phyloP scores from a whole-genome alignment of 2,329 filamentous ascomycete genomes.

The Arthrocladium fulminans region DNA sequence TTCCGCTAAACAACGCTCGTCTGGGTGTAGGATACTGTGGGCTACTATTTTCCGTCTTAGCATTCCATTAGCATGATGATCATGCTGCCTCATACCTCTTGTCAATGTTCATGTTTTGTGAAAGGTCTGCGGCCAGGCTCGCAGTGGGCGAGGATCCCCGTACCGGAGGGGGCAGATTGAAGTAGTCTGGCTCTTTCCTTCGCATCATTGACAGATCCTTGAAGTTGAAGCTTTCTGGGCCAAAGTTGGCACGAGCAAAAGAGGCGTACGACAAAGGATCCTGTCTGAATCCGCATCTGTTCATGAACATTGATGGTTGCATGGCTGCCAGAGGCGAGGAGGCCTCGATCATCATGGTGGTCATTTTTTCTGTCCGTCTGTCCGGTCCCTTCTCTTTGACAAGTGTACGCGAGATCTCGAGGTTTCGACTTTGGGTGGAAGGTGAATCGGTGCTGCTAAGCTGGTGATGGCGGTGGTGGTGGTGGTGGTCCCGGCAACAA shows the following conservation, averaged over 20 bases:
- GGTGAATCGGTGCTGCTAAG: not conserved
- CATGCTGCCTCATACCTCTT: slow-evolving; percentile 59
- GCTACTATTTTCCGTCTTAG: slow-evolving; percentile 41
- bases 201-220: slow-evolving; percentile 66
- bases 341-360: slow-evolving; percentile 61
- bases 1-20: slow-evolving; percentile 71
- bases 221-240: slow-evolving; percentile 64
- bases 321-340: slow-evolving; percentile 91
- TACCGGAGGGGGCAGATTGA: slow-evolving; percentile 61
- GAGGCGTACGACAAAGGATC: slow-evolving; percentile 45
- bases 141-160: slow-evolving; percentile 83
- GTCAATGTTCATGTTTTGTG: slow-evolving; percentile 94
- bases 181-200: slow-evolving; percentile 64
- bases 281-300: slow-evolving; percentile 54
- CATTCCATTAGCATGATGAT: slow-evolving; percentile 23
- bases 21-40: slow-evolving; percentile 75
- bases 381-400: slow-evolving; percentile 4
- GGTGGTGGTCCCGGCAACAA: slow-evolving; percentile 6
- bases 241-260: slow-evolving; percentile 48
- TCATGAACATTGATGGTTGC: slow-evolving; percentile 59
- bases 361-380: slow-evolving; percentile 5
- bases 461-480: not conserved
- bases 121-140: slow-evolving; percentile 85
- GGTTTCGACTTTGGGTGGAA: not conserved
- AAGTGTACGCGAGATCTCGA: not conserved